These are phyloP conservation scores for Babesia sp. DNA, from an alignment of 169 alveolate species.

Conservation along the genomic window DNA sequence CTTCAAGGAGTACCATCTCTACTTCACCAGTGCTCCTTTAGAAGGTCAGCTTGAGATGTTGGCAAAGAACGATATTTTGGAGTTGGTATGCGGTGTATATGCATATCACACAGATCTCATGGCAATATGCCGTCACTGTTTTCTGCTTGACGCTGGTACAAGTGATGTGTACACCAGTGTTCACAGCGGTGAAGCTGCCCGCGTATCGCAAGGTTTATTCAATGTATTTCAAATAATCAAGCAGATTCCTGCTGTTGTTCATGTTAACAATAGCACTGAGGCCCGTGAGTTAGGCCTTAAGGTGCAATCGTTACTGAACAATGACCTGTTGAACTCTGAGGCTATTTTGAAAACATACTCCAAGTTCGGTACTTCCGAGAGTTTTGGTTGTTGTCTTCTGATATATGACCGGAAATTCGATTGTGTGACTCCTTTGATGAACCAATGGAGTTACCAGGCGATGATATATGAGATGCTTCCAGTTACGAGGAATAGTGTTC, in stretches of 20 bases:
- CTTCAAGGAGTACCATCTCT: constrained; percentile 86
- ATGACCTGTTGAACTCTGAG: constrained; percentile 56
- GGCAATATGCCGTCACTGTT: constrained; percentile 82
- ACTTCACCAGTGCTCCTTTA: constrained; percentile 84
- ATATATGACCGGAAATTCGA: constrained; percentile 94
- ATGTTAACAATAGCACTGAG: constrained; percentile 24
- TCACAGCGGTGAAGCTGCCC: constrained; percentile 36
- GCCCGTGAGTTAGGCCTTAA: constrained; percentile 47
- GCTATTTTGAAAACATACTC: constrained; percentile 36
- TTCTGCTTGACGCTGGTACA: constrained; percentile 83
- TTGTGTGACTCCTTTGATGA: constrained; percentile 93
- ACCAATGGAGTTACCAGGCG: constrained; percentile 96
- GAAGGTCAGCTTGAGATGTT: constrained; percentile 84
- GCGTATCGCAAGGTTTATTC: constrained; percentile 46
- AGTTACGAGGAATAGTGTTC: constrained; percentile 83
- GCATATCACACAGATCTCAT: constrained; percentile 89
- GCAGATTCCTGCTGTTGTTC: constrained; percentile 64
- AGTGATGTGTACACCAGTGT: constrained; percentile 76
- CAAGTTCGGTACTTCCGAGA: constrained; percentile 54
- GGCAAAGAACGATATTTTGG: constrained; percentile 90
- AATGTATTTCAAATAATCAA: constrained; percentile 50
- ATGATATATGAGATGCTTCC: constrained; percentile 94
- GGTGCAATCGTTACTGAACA: constrained; percentile 60
- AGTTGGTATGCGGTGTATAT: constrained; percentile 85
- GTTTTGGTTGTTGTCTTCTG: constrained; percentile 75